A percentile compares a stretch with the other conserved stretches of the same genome.
Conservation (phyloP, 208 protist genomes). For the Trypanosoma conorhini region DNA sequence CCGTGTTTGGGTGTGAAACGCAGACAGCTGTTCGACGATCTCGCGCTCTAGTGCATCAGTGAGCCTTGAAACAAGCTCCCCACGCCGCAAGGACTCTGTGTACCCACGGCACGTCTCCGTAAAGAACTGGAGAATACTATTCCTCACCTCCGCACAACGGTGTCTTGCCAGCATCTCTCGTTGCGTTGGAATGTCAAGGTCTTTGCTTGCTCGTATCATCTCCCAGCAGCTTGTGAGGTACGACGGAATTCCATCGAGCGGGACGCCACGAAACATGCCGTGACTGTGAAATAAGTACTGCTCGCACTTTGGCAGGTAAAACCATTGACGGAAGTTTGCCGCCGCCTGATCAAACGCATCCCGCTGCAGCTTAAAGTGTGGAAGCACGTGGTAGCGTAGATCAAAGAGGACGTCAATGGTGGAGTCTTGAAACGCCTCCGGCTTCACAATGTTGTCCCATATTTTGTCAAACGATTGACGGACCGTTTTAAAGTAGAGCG, state of each 20-base stretch:
- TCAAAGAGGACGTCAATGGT: constrained; percentile 73
- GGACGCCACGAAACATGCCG: constrained; percentile 84
- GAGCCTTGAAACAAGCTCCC: constrained; percentile 64
- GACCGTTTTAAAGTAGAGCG: constrained; percentile 75
- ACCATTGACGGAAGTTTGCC: constrained; percentile 58
- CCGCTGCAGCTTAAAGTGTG: constrained; percentile 85
- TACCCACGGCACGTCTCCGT: constrained; percentile 41
- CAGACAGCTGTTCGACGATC: constrained; percentile 41
- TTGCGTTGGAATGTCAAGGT: constrained; percentile 96
- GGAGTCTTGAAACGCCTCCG: constrained; percentile 50
- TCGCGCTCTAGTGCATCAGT: constrained; percentile 54
- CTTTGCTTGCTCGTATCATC: constrained; percentile 93
- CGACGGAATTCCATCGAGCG: constrained; percentile 77
- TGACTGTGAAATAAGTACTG: constrained; percentile 72
- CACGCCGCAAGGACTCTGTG: constrained; percentile 51
- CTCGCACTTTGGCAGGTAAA: constrained; percentile 32
- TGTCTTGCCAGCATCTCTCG: constrained; percentile 96
- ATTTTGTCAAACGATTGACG: constrained; percentile 94
- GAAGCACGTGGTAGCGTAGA: constrained; percentile 75
- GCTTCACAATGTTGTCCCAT: constrained; percentile 85
- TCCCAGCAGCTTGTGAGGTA: constrained; percentile 93
- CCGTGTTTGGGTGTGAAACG: constrained; percentile 59
- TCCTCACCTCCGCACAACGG: constrained; percentile 91
- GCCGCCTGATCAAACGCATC: constrained; percentile 56
- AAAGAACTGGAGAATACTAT: constrained; percentile 59